Percentiles rank a stretch among this genome's conserved stretches.
phyloP scores from a whole-genome alignment of 148 eudicot genomes.

The Fagopyrum homotropicum region DNA sequence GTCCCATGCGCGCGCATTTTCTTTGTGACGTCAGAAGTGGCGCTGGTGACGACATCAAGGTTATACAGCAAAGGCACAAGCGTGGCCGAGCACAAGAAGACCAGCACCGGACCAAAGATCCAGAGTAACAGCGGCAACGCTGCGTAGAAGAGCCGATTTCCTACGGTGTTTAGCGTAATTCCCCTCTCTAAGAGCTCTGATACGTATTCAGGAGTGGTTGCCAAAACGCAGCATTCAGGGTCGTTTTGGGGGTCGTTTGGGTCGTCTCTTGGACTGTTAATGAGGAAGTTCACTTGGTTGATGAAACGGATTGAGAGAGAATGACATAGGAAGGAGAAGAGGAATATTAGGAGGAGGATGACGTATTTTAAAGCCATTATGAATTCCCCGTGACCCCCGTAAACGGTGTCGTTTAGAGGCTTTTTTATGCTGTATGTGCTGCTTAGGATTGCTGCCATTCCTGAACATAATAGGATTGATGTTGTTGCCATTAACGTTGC shows the following conservation, averaged over 20 bases:
- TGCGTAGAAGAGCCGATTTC: constrained; percentile 46
- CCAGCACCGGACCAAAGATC: constrained; percentile 70
- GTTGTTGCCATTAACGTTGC: constrained; percentile 97
- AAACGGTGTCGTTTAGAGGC: constrained; percentile 71
- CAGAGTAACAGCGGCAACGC: constrained; percentile 56
- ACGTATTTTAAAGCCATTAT: constrained; percentile 87
- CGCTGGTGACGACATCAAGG: constrained; percentile 30
- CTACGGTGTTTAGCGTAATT: constrained; percentile 40
- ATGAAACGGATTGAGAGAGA: constrained; percentile 77
- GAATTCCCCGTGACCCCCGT: constrained; percentile 87
- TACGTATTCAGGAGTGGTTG: constrained; percentile 32
- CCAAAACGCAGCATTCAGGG: neutral
- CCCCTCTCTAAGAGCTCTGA: constrained; percentile 47
- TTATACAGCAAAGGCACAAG: constrained; percentile 56
- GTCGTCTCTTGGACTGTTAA: constrained; percentile 36
- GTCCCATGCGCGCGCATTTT: neutral
- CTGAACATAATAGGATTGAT: constrained; percentile 75
- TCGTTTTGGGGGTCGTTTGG: neutral
- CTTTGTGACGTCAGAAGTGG: neutral
- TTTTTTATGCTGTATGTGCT: constrained; percentile 86
- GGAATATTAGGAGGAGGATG: constrained; percentile 52
- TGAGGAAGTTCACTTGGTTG: constrained; percentile 56
- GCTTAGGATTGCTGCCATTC: constrained; percentile 85
- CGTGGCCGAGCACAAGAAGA: constrained; percentile 40
- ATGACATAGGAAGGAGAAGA: constrained; percentile 77